Conservation (phyloP, 768 basidiomycete species). For the Gyrodon lividus region DNA sequence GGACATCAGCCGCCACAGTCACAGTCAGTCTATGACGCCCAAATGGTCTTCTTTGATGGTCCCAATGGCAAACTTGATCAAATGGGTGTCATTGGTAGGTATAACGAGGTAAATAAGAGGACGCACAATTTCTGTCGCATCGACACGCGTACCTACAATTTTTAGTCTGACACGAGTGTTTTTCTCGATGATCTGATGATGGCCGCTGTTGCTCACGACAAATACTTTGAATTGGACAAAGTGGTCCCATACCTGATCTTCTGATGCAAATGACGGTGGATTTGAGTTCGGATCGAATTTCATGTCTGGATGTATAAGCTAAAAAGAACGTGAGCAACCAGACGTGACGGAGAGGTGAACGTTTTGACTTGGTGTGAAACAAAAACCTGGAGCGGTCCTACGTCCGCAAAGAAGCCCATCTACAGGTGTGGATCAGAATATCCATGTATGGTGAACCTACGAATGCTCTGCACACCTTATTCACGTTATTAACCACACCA, state of each 20-base stretch:
- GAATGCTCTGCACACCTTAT: slow-evolving; percentile 61
- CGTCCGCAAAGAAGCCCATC: slow-evolving; percentile 99
- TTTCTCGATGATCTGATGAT: slow-evolving; percentile 80
- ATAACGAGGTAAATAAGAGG: slow-evolving; percentile 11
- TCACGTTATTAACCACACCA: slow-evolving; percentile 92
- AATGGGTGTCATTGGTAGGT: neutral
- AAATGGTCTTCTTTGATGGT: slow-evolving; percentile 98
- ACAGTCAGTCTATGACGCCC: slow-evolving; percentile 76
- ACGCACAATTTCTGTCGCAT: slow-evolving; percentile 94
- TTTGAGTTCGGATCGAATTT: slow-evolving; percentile 94
- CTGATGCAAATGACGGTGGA: slow-evolving; percentile 93
- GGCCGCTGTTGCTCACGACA: neutral
- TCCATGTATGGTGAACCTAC: neutral
- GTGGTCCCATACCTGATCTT: slow-evolving; percentile 64
- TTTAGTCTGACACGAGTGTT: slow-evolving; percentile 90
- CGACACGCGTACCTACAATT: slow-evolving; percentile 97
- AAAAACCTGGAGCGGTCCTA: slow-evolving; percentile 91
- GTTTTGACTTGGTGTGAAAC: slow-evolving; percentile 86
- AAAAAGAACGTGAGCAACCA: slow-evolving; percentile 7
- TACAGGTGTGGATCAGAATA: slow-evolving; percentile 30
- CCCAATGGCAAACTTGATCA: slow-evolving; percentile 87
- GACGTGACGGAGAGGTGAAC: slow-evolving; percentile 7
- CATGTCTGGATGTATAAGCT: slow-evolving; percentile 95
- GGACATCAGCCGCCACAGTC: neutral
- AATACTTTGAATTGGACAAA: neutral